Evolutionary conservation across 768 basidiomycete species (phyloP).

Genomic region (Tricholoma furcatifolium): DNA sequence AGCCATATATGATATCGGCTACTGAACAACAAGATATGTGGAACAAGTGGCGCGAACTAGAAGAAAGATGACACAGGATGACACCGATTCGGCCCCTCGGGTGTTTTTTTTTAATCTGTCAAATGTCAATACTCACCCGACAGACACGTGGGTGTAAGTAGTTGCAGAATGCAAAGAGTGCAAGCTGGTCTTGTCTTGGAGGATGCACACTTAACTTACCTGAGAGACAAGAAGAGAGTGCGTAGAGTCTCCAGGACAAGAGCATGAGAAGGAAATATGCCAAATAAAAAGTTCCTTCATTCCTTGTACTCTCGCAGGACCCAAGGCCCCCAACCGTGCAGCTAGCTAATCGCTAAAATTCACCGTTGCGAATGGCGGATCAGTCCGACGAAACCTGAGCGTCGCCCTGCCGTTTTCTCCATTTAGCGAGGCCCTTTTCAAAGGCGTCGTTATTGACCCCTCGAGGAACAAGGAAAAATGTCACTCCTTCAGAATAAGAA

Average conservation of each 20-base stretch:
- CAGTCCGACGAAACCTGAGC: neutral
- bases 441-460: slow-evolving; percentile 65
- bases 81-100: neutral
- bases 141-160: neutral
- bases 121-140: neutral
- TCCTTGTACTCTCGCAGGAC: too few species aligned
- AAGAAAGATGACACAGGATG: too few species aligned
- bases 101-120: neutral
- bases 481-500: slow-evolving; percentile 56
- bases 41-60: neutral
- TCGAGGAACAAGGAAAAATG: slow-evolving; percentile 67
- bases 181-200: too few species aligned
- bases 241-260: too few species aligned
- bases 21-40: neutral
- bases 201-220: too few species aligned
- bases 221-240: too few species aligned
- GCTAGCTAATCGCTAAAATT: too few species aligned
- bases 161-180: too few species aligned
- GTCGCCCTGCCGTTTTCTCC: slow-evolving; percentile 52
- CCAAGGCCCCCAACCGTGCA: too few species aligned
- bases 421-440: slow-evolving; percentile 67
- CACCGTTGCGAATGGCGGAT: too few species aligned
- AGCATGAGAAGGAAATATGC: too few species aligned
- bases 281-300: too few species aligned
- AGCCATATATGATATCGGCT: neutral